These are phyloP conservation scores for Neospora caninum DNA, from an alignment of 169 alveolate species.

Conservation along the genomic window DNA sequence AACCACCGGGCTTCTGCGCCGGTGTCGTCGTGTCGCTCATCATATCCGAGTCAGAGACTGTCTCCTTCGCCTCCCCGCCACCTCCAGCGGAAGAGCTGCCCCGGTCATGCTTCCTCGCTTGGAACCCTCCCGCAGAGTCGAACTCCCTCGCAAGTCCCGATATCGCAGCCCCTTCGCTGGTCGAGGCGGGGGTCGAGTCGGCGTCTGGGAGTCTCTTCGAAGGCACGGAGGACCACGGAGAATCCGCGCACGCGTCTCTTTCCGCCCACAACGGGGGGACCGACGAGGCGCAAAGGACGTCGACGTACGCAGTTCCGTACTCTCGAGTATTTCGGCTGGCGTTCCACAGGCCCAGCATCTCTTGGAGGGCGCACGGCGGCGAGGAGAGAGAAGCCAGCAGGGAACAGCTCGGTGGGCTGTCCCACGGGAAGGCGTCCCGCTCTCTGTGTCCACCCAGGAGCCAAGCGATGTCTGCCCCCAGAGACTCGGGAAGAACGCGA, in stretches of 20 bases:
- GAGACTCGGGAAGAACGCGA: not conserved
- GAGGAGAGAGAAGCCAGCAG: not conserved
- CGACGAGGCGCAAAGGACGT: not conserved
- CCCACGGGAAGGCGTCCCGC: not conserved
- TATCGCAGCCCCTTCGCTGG: no score
- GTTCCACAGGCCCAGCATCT: conserved; percentile 9
- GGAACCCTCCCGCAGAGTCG: no score
- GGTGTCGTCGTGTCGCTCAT: no score
- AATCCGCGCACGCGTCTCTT: not conserved
- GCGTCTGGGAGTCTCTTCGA: no score
- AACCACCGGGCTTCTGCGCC: no score
- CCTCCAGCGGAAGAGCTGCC: no score
- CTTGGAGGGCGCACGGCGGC: not conserved
- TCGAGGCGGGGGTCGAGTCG: no score
- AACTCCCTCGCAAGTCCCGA: no score
- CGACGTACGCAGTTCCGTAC: not conserved
- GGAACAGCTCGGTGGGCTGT: not conserved
- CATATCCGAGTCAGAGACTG: no score
- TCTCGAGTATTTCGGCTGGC: not conserved
- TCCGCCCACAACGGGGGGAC: not conserved
- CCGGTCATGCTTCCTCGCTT: no score
- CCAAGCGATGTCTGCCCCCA: not conserved
- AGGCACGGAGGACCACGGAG: no score
- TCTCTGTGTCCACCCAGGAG: not conserved
- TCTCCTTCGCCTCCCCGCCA: no score